Evolutionary conservation across 2,329 filamentous ascomycete genomes (phyloP).

Genomic region (Hyphodiscus sp.): DNA sequence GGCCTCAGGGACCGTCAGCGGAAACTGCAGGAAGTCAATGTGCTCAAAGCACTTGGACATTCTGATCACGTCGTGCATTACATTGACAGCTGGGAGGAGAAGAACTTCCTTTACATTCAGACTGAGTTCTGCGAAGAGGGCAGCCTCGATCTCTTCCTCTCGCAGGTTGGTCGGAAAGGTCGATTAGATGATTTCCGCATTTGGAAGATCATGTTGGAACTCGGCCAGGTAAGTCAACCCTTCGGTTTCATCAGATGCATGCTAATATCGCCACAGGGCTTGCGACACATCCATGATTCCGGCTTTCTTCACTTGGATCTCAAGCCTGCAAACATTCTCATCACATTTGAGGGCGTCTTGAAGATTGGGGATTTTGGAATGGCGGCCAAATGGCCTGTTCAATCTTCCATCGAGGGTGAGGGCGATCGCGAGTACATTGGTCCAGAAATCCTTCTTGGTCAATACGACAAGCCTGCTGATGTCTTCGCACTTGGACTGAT

Average conservation of each 20-base stretch:
- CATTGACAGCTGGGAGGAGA: slow-evolving; percentile 80
- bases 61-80: slow-evolving; percentile 83
- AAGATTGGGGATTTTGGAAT: slow-evolving; percentile 86
- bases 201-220: slow-evolving; percentile 92
- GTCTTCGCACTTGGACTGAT: slow-evolving; percentile 93
- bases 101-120: slow-evolving; percentile 87
- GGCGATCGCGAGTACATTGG: slow-evolving; percentile 96
- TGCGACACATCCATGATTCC: slow-evolving; percentile 83
- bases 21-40: slow-evolving; percentile 77
- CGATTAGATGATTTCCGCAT: slow-evolving; percentile 95
- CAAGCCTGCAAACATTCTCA: slow-evolving; percentile 79
- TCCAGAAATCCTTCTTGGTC: slow-evolving; percentile 81
- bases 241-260: background rate
- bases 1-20: slow-evolving; percentile 74
- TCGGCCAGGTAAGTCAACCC: slow-evolving; percentile 59
- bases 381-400: slow-evolving; percentile 72
- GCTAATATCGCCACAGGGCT: slow-evolving; percentile 50
- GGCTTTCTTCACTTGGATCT: slow-evolving; percentile 82
- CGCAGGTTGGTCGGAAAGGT: slow-evolving; percentile 74
- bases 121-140: slow-evolving; percentile 96
- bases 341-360: slow-evolving; percentile 72
- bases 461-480: slow-evolving; percentile 85
- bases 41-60: slow-evolving; percentile 68
- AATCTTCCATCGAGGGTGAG: slow-evolving; percentile 75
- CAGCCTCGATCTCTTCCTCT: slow-evolving; percentile 78